Percentiles rank a stretch among this genome's conserved stretches.
Conservation (phyloP, 2,329 filamentous ascomycete species). For the Metarhizium anisopliae region DNA sequence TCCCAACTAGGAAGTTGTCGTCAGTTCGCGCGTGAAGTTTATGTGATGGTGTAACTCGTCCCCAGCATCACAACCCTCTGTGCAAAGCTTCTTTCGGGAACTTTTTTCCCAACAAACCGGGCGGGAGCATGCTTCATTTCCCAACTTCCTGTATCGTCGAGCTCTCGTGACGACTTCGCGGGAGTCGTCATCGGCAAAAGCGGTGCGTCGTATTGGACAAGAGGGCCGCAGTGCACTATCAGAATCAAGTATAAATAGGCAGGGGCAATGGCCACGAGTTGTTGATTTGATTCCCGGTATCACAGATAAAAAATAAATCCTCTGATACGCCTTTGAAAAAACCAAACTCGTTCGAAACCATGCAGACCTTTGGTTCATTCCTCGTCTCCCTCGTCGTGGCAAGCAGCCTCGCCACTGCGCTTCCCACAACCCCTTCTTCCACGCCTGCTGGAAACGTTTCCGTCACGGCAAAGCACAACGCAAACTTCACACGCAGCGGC, state of each 20-base stretch:
- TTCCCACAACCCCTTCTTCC: constrained; percentile 5
- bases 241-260: neutral
- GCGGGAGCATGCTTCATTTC: neutral
- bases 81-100: neutral
- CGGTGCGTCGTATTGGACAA: too few species aligned
- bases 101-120: neutral
- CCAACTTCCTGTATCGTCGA: neutral
- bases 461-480: neutral
- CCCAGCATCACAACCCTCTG: neutral
- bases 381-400: constrained; percentile 12
- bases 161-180: neutral
- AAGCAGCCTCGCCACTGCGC: constrained; percentile 8
- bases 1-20: neutral
- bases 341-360: neutral
- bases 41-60: neutral
- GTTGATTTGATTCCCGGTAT: too few species aligned
- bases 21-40: neutral
- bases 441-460: neutral
- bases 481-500: neutral
- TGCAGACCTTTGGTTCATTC: constrained; percentile 13
- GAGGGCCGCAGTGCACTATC: too few species aligned
- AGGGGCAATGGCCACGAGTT: too few species aligned
- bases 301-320: neutral
- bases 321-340: neutral
- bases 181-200: neutral